phyloP scores from a whole-genome alignment of 176 grass and related monocot species.

The Phyllostachys edulis region DNA sequence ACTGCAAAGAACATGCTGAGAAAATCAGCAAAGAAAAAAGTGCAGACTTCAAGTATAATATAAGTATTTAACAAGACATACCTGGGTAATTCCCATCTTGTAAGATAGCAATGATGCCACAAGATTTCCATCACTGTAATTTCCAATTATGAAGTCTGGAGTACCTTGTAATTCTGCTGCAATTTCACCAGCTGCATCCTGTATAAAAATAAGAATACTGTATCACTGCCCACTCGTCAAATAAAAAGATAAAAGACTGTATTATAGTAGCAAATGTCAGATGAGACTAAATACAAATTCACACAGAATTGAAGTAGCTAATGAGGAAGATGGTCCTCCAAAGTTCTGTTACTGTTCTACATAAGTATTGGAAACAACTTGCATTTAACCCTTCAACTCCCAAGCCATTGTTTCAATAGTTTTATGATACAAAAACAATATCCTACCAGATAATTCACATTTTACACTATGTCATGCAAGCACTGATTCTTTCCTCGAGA shows the following conservation, averaged over 20 bases:
- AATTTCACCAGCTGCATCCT: constrained; percentile 94
- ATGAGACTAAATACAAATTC: constrained; percentile 11
- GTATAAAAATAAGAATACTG: constrained; percentile 12
- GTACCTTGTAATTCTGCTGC: constrained; percentile 76
- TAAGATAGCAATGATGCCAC: constrained; percentile 86
- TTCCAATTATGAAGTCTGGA: constrained; percentile 95
- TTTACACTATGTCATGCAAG: constrained; percentile 11
- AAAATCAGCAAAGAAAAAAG: constrained; percentile 21
- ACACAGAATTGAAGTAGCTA: neutral
- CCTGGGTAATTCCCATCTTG: constrained; percentile 92
- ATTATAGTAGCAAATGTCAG: neutral
- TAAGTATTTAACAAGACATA: constrained; percentile 26
- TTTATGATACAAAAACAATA: neutral
- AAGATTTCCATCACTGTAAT: constrained; percentile 98
- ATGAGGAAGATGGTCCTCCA: neutral
- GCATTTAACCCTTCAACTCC: neutral
- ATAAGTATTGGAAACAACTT: neutral
- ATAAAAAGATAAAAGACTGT: neutral
- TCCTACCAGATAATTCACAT: constrained; percentile 11
- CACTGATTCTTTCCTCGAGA: neutral
- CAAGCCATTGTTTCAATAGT: neutral
- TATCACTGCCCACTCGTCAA: neutral
- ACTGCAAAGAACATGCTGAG: constrained; percentile 50
- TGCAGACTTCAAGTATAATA: neutral
- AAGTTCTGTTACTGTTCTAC: neutral